A percentile compares a stretch with the other conserved stretches of the same genome.
Conservation (phyloP, 1,284 basidiomycete genomes). For the Ganoderma resinaceum region DNA sequence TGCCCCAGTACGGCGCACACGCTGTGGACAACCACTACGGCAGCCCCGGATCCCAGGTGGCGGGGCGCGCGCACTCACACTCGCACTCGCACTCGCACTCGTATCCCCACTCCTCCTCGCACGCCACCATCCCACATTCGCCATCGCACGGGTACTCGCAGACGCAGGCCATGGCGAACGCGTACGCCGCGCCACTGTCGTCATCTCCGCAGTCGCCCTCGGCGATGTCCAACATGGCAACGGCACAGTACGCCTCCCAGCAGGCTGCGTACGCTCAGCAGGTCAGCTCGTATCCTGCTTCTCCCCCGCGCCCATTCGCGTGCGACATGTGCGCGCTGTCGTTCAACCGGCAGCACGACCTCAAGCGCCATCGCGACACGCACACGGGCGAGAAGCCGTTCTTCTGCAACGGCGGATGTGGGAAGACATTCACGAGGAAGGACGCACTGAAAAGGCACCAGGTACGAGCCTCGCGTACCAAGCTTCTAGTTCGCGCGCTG, state of each 20-base stretch:
- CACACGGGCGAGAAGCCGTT: constrained; percentile 84
- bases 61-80: constrained; percentile 22
- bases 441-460: constrained; percentile 84
- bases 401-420: constrained; percentile 79
- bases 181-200: constrained; percentile 34
- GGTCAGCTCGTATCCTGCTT: constrained; percentile 57
- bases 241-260: constrained; percentile 37
- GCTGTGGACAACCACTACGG: constrained; percentile 32
- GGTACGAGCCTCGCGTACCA: constrained; percentile 44
- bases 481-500: constrained; percentile 16
- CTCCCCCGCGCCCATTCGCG: constrained; percentile 72
- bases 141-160: constrained; percentile 39
- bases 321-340: constrained; percentile 83
- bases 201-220: constrained; percentile 33
- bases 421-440: constrained; percentile 84
- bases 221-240: constrained; percentile 35
- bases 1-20: constrained; percentile 36
- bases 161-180: constrained; percentile 32
- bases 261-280: constrained; percentile 40
- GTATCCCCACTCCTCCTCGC: constrained; percentile 31
- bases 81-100: constrained; percentile 25
- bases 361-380: constrained; percentile 82
- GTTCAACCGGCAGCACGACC: constrained; percentile 82
- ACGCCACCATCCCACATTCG: constrained; percentile 25
- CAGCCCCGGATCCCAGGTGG: constrained; percentile 25